Evolutionary conservation across 1,139 yeast genomes (phyloP).

Genomic region (Saccharomycopsis phalli): DNA sequence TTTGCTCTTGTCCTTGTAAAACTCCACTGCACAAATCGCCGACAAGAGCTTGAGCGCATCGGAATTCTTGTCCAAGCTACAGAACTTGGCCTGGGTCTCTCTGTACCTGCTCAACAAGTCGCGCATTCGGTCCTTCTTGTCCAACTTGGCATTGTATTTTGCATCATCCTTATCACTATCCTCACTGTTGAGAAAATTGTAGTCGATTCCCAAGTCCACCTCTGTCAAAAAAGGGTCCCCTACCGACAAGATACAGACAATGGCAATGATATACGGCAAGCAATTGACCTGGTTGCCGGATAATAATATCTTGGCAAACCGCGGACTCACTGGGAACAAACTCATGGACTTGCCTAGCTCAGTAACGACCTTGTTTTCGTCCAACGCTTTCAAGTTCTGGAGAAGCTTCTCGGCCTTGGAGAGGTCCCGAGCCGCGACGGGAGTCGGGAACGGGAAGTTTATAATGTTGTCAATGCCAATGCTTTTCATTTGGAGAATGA

Average conservation of each 20-base stretch:
- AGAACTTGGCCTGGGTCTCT: slow-evolving; percentile 51
- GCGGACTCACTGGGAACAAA: slow-evolving; percentile 84
- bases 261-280: slow-evolving; percentile 76
- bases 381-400: slow-evolving; percentile 72
- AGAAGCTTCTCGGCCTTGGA: slow-evolving; percentile 60
- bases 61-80: slow-evolving; percentile 58
- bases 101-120: slow-evolving; percentile 33
- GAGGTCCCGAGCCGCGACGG: slow-evolving; percentile 63
- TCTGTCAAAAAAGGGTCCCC: slow-evolving; percentile 85
- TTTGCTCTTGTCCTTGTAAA: slow-evolving; percentile 41
- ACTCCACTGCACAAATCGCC: slow-evolving; percentile 86
- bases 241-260: slow-evolving; percentile 88
- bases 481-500: slow-evolving; percentile 87
- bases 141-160: slow-evolving; percentile 36
- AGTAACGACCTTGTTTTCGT: slow-evolving; percentile 48
- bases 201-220: slow-evolving; percentile 53
- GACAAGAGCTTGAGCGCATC: slow-evolving; percentile 72
- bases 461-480: slow-evolving; percentile 91
- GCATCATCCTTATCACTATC: slow-evolving; percentile 28
- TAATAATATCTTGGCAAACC: slow-evolving; percentile 83
- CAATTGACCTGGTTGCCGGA: slow-evolving; percentile 84
- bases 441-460: slow-evolving; percentile 95
- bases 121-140: slow-evolving; percentile 24
- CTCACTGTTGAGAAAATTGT: slow-evolving; percentile 22
- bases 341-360: slow-evolving; percentile 81